These are phyloP conservation scores for Eimeria tenella DNA, from an alignment of 169 alveolate genomes.

Conservation along the genomic window DNA sequence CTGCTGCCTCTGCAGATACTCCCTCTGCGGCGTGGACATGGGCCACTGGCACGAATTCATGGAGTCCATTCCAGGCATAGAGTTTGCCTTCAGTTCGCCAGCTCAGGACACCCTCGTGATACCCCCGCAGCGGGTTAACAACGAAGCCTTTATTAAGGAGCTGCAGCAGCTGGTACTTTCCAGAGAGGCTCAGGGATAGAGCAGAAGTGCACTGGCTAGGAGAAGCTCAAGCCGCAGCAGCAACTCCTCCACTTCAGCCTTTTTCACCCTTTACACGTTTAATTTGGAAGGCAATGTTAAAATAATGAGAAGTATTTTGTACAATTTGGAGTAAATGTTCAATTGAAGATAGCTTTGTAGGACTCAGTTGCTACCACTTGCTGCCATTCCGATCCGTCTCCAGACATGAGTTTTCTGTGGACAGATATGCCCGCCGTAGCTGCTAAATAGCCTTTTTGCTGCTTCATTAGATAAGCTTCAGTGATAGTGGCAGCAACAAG, in stretches of 20 bases:
- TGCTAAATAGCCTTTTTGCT: too few species aligned
- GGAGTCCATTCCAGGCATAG: not conserved
- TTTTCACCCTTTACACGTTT: not conserved
- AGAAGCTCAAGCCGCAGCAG: not conserved
- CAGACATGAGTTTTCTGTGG: not conserved
- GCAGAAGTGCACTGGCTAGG: not conserved
- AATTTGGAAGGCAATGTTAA: too few species aligned
- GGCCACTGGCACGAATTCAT: not conserved
- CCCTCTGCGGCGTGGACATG: slow-evolving; percentile 11
- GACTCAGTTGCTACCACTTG: too few species aligned
- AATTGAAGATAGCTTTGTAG: too few species aligned
- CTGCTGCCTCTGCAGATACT: not conserved
- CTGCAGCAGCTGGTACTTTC: not conserved
- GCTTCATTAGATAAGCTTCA: too few species aligned
- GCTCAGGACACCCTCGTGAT: not conserved
- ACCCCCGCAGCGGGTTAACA: not conserved
- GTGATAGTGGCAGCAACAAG: too few species aligned
- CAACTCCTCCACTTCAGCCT: not conserved
- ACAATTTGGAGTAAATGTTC: too few species aligned
- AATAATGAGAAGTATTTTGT: too few species aligned
- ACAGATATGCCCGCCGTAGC: not conserved
- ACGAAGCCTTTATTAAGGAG: not conserved
- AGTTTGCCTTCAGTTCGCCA: not conserved
- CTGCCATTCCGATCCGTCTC: too few species aligned
- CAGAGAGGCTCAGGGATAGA: too few species aligned